phyloP scores from a whole-genome alignment of 2,329 filamentous ascomycete species.

The Venturia pyrina region DNA sequence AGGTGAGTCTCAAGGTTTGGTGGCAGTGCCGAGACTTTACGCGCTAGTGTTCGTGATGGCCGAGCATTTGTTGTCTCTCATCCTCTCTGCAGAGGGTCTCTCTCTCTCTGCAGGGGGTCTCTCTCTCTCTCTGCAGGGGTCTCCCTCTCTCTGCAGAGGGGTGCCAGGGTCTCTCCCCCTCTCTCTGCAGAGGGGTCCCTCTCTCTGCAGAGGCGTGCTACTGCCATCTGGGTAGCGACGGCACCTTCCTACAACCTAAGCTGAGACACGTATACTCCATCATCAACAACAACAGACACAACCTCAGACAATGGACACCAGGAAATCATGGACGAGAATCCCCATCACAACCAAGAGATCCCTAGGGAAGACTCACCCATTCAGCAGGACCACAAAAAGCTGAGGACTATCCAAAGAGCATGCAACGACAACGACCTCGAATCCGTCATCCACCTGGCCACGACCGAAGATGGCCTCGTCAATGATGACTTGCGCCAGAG shows the following conservation, averaged over 20 bases:
- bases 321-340: neutral
- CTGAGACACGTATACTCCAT: neutral
- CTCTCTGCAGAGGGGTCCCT: no score
- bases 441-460: conserved; percentile 32
- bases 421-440: conserved; percentile 30
- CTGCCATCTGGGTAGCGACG: neutral
- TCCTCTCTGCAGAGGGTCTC: no score
- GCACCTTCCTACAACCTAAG: no score
- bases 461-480: conserved; percentile 35
- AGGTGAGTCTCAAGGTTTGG: no score
- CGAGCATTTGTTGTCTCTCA: neutral
- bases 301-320: neutral
- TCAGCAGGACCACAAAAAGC: conserved; percentile 19
- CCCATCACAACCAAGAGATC: neutral
- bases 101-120: no score
- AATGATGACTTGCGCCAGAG: conserved; percentile 50
- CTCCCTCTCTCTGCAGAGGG: no score
- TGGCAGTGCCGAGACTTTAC: neutral
- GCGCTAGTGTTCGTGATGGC: neutral
- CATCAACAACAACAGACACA: neutral
- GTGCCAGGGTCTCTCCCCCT: no score
- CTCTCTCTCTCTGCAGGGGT: no score
- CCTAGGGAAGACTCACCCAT: conserved; percentile 2
- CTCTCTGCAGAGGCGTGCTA: neutral
- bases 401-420: conserved; percentile 28